These are phyloP conservation scores for Metschnikowia santaceciliae DNA, from an alignment of 805 yeast genomes.

Conservation along the genomic window DNA sequence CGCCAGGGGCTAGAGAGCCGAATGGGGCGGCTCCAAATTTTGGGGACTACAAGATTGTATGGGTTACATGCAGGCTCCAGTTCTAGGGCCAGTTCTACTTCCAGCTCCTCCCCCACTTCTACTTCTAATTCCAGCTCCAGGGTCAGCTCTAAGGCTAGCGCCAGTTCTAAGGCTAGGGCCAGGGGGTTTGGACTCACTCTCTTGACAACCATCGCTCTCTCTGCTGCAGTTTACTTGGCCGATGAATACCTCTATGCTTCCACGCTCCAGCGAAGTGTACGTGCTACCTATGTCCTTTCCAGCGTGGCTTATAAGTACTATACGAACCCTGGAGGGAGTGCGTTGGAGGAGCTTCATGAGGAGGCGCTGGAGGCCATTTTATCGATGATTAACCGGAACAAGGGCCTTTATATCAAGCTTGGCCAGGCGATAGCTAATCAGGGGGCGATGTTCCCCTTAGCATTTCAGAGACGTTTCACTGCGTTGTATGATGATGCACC, in stretches of 20 bases:
- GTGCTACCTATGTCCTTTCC: slow-evolving; percentile 46
- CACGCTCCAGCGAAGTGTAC: slow-evolving; percentile 46
- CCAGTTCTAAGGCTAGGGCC: background rate
- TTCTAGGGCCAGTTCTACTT: no score
- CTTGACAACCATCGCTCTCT: slow-evolving; percentile 3
- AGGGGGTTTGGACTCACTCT: background rate
- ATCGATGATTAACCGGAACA: slow-evolving; percentile 28
- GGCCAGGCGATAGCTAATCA: slow-evolving; percentile 83
- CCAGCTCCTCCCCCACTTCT: no score
- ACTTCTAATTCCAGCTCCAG: no score
- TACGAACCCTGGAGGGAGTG: slow-evolving; percentile 32
- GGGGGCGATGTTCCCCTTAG: slow-evolving; percentile 61
- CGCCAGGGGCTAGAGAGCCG: no score
- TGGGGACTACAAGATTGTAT: no score
- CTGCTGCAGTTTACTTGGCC: slow-evolving; percentile 18
- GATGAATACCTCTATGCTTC: slow-evolving; percentile 47
- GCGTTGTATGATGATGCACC: slow-evolving; percentile 69
- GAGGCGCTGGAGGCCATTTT: slow-evolving; percentile 44
- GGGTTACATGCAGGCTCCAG: no score
- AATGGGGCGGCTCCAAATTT: no score
- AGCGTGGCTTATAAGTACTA: slow-evolving; percentile 60
- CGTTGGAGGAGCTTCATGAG: slow-evolving; percentile 54
- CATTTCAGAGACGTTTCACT: slow-evolving; percentile 55
- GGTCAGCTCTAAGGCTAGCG: no score
- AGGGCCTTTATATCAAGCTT: slow-evolving; percentile 61